Evolutionary conservation across 2,329 filamentous ascomycete genomes (phyloP).

Genomic region (Pseudocercospora cruenta): DNA sequence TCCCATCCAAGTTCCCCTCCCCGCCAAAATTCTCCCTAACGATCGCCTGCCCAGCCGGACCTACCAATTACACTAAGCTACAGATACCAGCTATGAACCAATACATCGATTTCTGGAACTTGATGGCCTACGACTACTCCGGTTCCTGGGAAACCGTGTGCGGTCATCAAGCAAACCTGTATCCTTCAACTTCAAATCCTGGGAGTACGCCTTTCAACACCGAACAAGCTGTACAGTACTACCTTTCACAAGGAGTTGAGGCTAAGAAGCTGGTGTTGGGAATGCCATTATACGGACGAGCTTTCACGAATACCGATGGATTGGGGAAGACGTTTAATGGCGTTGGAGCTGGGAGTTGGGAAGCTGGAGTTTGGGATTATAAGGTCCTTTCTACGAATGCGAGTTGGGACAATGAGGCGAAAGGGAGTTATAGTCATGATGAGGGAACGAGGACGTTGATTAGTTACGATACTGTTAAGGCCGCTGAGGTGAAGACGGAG

Average conservation of each 20-base stretch:
- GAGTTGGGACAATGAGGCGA: conserved; percentile 63
- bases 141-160: conserved; percentile 75
- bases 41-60: conserved; percentile 49
- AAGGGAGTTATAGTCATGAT: conserved; percentile 79
- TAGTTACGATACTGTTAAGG: conserved; percentile 70
- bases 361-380: conserved; percentile 83
- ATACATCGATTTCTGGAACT: conserved; percentile 53
- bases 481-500: conserved; percentile 69
- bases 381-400: conserved; percentile 75
- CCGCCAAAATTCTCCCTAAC: conserved; percentile 47
- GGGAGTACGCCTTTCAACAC: conserved; percentile 77
- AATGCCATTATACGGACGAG: conserved; percentile 88
- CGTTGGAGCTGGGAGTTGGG: conserved; percentile 78
- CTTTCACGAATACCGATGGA: conserved; percentile 77
- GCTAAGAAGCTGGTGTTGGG: conserved; percentile 78
- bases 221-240: conserved; percentile 69
- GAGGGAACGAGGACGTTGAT: conserved; percentile 66
- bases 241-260: conserved; percentile 63
- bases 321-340: conserved; percentile 70
- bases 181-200: conserved; percentile 60
- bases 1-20: not conserved
- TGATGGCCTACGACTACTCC: conserved; percentile 61
- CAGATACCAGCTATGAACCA: conserved; percentile 44
- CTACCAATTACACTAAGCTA: conserved; percentile 48
- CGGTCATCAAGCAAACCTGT: conserved; percentile 82